Percentiles rank a stretch among this genome's conserved stretches.
These are phyloP conservation scores for Verbascum thapsus DNA, from an alignment of 257 asterid genomes.

Conservation along the genomic window DNA sequence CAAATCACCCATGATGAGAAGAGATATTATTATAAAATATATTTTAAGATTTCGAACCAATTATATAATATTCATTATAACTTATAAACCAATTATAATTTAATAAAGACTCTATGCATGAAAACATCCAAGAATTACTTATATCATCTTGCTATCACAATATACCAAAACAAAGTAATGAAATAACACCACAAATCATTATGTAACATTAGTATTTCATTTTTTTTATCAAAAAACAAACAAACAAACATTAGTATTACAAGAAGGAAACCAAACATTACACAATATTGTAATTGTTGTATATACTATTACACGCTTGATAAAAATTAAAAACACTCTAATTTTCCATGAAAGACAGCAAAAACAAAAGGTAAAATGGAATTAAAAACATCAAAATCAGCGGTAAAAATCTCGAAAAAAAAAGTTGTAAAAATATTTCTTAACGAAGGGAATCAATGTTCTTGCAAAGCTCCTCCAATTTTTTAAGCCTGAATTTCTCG, in stretches of 20 bases:
- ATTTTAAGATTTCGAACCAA: no score
- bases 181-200: no score
- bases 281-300: constrained; percentile 2
- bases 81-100: no score
- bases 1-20: no score
- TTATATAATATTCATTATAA: no score
- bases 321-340: not conserved
- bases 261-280: not conserved
- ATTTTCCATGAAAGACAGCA: constrained; percentile 24
- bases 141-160: no score
- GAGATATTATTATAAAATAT: no score
- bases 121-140: no score
- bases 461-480: constrained; percentile 86
- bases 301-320: constrained; percentile 13
- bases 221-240: no score
- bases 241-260: constrained; percentile 20
- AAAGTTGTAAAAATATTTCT: constrained; percentile 9
- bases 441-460: constrained; percentile 56
- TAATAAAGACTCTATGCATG: no score
- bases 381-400: not conserved
- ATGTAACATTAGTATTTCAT: not conserved
- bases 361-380: constrained; percentile 9
- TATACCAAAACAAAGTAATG: no score
- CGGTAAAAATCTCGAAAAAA: constrained; percentile 17
- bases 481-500: constrained; percentile 81